Evolutionary conservation across 495 filamentous ascomycete genomes (phyloP).

Genomic region (Aspergillus sparsus): DNA sequence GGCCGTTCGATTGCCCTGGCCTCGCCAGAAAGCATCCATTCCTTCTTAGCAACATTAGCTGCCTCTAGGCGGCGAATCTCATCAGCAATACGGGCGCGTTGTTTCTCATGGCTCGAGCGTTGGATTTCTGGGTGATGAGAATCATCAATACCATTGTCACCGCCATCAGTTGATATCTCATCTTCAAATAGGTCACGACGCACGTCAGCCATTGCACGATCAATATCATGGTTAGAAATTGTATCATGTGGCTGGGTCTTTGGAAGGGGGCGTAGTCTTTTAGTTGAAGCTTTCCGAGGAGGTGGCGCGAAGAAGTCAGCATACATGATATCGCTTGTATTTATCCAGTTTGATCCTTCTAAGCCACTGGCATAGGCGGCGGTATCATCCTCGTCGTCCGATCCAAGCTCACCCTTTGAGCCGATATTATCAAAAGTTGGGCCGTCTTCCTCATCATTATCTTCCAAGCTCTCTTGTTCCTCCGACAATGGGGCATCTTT

Average conservation of each 20-base stretch:
- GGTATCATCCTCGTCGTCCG: constrained; percentile 50
- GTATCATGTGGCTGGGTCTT: constrained; percentile 51
- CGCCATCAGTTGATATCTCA: constrained; percentile 54
- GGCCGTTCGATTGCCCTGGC: constrained; percentile 80
- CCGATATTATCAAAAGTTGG: constrained; percentile 74
- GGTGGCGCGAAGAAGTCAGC: constrained; percentile 90
- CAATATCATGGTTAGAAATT: constrained; percentile 61
- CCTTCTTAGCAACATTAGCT: constrained; percentile 83
- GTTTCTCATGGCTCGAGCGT: constrained; percentile 81
- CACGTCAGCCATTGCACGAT: constrained; percentile 87
- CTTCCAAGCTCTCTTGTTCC: constrained; percentile 41
- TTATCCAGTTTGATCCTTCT: constrained; percentile 54
- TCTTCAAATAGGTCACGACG: constrained; percentile 93
- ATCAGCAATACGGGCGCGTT: constrained; percentile 78
- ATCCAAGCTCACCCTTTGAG: constrained; percentile 58
- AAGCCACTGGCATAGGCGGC: constrained; percentile 38
- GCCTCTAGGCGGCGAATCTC: constrained; percentile 90
- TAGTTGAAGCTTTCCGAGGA: constrained; percentile 63
- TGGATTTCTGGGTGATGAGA: constrained; percentile 51
- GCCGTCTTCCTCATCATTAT: constrained; percentile 69
- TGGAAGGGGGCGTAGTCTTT: constrained; percentile 45
- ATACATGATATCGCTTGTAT: constrained; percentile 85
- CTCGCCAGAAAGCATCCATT: constrained; percentile 91
- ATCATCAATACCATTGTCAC: constrained; percentile 42
- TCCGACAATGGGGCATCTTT: constrained; percentile 21